Base-by-base conservation (phyloP, 805 yeast genomes). In the Jamesozyma lodderae region DNA sequence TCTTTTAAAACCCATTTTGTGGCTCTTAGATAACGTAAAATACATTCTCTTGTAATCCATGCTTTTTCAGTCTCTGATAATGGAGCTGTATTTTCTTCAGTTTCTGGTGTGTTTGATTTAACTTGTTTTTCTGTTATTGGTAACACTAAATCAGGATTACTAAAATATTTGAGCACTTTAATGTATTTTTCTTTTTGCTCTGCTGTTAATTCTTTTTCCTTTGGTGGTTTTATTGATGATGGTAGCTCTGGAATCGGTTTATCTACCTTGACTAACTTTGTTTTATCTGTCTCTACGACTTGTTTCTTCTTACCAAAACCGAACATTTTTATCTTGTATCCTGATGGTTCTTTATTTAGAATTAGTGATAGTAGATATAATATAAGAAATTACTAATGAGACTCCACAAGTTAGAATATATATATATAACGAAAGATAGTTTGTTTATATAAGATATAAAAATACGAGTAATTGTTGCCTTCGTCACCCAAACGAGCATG, bases 31-130 rank as follows among this genome's bases (percentile, higher is more conserved):
- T 92, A 92, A 57, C 99, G 74, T 52, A 86, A 62, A 41, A 92
- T 69, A 57, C 98, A 92, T 59, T 92, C 98, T 51, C 81, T 73
- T 2, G 96, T 83, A 40, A 92, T 67, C 98, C 98, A 92, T 0
- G 95, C 80, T 59, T 77, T 81, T 60, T 92, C 98, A 32, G 65
- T 64, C 16, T 55, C 65, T 0, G 53, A 36, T 19, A 59, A 38
- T 14, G 60, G 40, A 55, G 57, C 58, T n/a, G 59, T 59, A 1
- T 59, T 56, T 25, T 49, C 48, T 17, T 48, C 35, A 16, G 55
- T 42, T 13, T 58, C 44, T 55, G 58, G 57, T 14, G 57, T 58
- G 1, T 58, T 55, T 20, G 47, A 47, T 16, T 48, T 35, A 22
- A 55, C 42, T 16, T 58, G 46, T 17, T 70, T 69, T 51, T 78